Base-by-base conservation (phyloP, 1,139 yeast species). In the Suhomyces panamericanus region DNA sequence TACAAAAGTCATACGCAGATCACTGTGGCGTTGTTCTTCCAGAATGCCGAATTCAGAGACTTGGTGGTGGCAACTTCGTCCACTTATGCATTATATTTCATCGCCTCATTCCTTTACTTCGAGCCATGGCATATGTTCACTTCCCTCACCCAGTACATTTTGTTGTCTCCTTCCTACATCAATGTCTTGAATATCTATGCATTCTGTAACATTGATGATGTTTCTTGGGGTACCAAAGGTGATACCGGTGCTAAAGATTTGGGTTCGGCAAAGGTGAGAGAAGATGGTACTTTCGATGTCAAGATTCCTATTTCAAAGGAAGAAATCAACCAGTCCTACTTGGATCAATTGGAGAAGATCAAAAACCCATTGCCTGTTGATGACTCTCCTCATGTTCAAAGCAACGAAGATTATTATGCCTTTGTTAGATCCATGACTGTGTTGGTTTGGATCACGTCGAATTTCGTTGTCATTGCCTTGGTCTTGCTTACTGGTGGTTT, bases 381-480 rank as follows among this genome's bases (percentile, higher is more conserved):
- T 6, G 61, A 49, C 3, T 67, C 70, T n/a, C 66, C 70, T n/a
- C 64, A 64, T 22, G 85, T 49, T 12, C 56, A 67, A 7, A 52
- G 62, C 22, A 70, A 77, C 46, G 87, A 87, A 55, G 87, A 85
- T 62, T 88, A 85, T 64, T 87, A 83, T 62, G 95, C 95, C 0
- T 77, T 83, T 54, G 77, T 87, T 61, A 78, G 96, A 63, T 87
- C 96, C 5, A 78, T 86, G 76, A 82, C 91, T 9, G 87, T 88
- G 32, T 75, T 87, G 49, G 68, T 84, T 13, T 88, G 96, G 96
- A 81, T 87, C 64, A 68, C 87, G 46, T 76, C 89, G 15, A 88
- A 88, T 61, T 85, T 85, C 49, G 74, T 83, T 17, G 72, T 88
- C 38, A 78, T 85, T 42, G 87, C 93, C 6, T 73, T 85, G 9